Conservation (phyloP, 139 green algal species). For the Choricystis sp. region DNA sequence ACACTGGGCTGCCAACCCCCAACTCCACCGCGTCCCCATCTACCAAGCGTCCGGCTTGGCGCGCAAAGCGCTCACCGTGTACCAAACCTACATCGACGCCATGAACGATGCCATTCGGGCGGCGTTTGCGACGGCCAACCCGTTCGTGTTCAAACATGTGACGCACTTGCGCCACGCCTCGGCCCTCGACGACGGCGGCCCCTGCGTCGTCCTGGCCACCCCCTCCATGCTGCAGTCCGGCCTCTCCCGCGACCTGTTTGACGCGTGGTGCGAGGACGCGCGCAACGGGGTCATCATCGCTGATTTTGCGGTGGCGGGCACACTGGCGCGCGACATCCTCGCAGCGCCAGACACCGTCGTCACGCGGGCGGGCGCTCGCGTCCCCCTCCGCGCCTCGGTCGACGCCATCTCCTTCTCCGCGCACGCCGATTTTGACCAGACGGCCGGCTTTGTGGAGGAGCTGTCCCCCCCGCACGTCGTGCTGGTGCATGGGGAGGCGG, state of each 20-base stretch:
- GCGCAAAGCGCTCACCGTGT: conserved; percentile 57
- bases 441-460: conserved; percentile 71
- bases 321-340: conserved; percentile 84
- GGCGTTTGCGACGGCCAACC: conserved; percentile 70
- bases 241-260: conserved; percentile 76
- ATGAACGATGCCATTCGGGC: conserved; percentile 91
- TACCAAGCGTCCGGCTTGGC: conserved; percentile 62
- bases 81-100: conserved; percentile 91
- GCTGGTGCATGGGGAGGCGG: conserved; percentile 89
- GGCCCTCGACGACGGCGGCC: conserved; percentile 61
- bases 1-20: conserved; percentile 68
- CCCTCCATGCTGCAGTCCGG: conserved; percentile 78
- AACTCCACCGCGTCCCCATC: conserved; percentile 80
- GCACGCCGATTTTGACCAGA: conserved; percentile 96
- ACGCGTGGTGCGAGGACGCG: conserved; percentile 79
- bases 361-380: conserved; percentile 38
- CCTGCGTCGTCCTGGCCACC: conserved; percentile 91
- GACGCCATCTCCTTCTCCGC: conserved; percentile 93
- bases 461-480: conserved; percentile 76
- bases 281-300: conserved; percentile 87
- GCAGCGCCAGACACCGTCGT: conserved; percentile 56
- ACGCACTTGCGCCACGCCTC: conserved; percentile 46
- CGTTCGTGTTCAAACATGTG: conserved; percentile 92
- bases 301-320: conserved; percentile 93
- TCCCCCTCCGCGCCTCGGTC: conserved; percentile 68